These are phyloP conservation scores for Colletotrichum viniferum DNA, from an alignment of 2,329 filamentous ascomycete genomes.

Conservation along the genomic window DNA sequence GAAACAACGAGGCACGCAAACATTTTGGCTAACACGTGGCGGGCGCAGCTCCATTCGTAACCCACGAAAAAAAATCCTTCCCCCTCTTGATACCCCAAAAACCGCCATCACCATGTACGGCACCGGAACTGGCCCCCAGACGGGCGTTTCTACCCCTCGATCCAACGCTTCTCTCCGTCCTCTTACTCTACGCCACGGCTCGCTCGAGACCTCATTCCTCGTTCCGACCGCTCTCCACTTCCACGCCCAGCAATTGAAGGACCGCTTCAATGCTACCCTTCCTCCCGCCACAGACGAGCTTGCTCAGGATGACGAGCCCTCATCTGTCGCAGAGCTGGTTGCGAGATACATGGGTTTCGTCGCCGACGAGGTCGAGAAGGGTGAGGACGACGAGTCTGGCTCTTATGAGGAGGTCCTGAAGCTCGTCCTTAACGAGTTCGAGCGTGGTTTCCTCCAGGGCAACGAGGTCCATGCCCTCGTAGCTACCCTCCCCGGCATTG, in stretches of 20 bases:
- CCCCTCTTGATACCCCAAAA: conserved; percentile 45
- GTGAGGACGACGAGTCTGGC: conserved; percentile 86
- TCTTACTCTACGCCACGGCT: conserved; percentile 88
- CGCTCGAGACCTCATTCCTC: conserved; percentile 94
- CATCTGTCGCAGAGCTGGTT: conserved; percentile 89
- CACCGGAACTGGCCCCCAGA: conserved; percentile 82
- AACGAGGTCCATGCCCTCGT: conserved; percentile 96
- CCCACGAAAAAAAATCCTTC: conserved; percentile 17
- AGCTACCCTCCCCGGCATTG: conserved; percentile 85
- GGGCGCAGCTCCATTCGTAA: conserved; percentile 14
- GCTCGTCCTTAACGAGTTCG: conserved; percentile 92
- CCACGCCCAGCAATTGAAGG: conserved; percentile 92
- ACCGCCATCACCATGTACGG: conserved; percentile 75
- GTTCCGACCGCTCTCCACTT: conserved; percentile 96
- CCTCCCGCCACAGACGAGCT: conserved; percentile 95
- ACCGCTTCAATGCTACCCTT: conserved; percentile 83
- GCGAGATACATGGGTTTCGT: conserved; percentile 92
- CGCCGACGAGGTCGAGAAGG: conserved; percentile 86
- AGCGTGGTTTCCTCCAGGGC: conserved; percentile 90
- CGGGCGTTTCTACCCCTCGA: conserved; percentile 94
- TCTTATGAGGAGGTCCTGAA: conserved; percentile 94
- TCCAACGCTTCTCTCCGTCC: conserved; percentile 92
- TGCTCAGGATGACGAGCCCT: conserved; percentile 98
- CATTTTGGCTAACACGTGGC: conserved; percentile 10
- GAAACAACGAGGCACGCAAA: not conserved